Evolutionary conservation across 345 rosid genomes (phyloP).

Genomic region (Gossypium stocksii): DNA sequence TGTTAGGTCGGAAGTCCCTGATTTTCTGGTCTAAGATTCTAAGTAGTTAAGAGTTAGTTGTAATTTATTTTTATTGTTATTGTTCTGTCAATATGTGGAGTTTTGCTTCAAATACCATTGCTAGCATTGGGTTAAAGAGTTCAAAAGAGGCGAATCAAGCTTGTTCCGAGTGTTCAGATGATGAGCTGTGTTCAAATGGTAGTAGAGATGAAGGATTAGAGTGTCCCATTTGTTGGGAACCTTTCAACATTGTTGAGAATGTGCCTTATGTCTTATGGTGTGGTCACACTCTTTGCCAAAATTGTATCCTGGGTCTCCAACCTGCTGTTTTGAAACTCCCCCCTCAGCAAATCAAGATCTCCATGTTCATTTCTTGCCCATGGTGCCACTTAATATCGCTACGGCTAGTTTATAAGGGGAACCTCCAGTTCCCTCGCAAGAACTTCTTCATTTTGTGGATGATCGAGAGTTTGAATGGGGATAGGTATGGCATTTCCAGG

Average conservation of each 20-base stretch:
- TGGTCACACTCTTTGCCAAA: conserved; percentile 66
- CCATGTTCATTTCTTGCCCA: conserved; percentile 52
- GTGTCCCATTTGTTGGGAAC: conserved; percentile 68
- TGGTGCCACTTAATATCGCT: conserved; percentile 60
- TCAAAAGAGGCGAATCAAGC: conserved; percentile 21
- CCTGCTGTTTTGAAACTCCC: conserved; percentile 44
- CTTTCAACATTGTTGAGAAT: conserved; percentile 67
- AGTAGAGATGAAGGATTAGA: conserved; percentile 53
- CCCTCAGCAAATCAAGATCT: conserved; percentile 38
- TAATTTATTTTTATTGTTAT: background rate
- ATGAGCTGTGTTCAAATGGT: conserved; percentile 34
- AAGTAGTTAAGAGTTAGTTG: conserved; percentile 9
- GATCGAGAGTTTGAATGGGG: conserved; percentile 63
- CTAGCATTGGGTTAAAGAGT: conserved; percentile 31
- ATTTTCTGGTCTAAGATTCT: background rate
- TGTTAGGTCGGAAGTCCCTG: background rate
- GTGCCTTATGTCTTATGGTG: conserved; percentile 71
- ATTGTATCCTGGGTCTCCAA: conserved; percentile 57
- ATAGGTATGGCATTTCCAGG: conserved; percentile 21
- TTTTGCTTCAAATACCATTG: conserved; percentile 36
- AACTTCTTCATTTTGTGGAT: conserved; percentile 68
- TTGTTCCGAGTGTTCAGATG: conserved; percentile 50
- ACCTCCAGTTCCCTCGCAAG: conserved; percentile 50
- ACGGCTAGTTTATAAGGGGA: conserved; percentile 47
- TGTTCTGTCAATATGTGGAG: conserved; percentile 29